Evolutionary conservation across 805 yeast genomes (phyloP).

Genomic region (Lachancea dasiensis): DNA sequence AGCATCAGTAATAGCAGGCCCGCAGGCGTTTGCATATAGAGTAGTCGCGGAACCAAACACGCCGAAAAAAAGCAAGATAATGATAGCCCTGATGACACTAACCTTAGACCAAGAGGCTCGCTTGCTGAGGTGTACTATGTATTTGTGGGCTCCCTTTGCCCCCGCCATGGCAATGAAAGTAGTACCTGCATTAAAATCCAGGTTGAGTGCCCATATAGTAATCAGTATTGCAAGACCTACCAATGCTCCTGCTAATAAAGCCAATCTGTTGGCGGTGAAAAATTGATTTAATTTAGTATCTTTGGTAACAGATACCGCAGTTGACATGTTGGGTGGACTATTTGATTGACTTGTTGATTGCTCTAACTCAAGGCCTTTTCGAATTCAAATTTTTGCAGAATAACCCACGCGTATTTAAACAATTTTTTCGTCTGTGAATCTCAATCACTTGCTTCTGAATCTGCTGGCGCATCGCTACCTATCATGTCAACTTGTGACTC

Average conservation of each 20-base stretch:
- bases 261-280: not conserved
- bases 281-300: not conserved
- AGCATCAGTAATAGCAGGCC: not conserved
- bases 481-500: too few relatives aligned
- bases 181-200: not conserved
- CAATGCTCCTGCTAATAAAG: not conserved
- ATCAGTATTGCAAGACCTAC: not conserved
- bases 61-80: not conserved
- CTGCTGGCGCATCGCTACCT: too few relatives aligned
- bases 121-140: not conserved
- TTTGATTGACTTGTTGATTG: not conserved
- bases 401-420: too few relatives aligned
- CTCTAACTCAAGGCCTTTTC: not conserved
- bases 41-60: not conserved
- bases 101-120: slow-evolving; percentile 2
- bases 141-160: not conserved
- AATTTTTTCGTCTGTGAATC: too few relatives aligned
- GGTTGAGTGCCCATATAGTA: not conserved
- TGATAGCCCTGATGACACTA: not conserved
- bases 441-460: too few relatives aligned
- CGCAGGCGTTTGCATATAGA: not conserved
- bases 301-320: not conserved
- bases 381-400: too few relatives aligned
- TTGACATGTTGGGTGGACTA: not conserved
- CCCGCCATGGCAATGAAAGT: not conserved